phyloP scores from a whole-genome alignment of 805 yeast species.

The Hanseniaspora singularis region DNA sequence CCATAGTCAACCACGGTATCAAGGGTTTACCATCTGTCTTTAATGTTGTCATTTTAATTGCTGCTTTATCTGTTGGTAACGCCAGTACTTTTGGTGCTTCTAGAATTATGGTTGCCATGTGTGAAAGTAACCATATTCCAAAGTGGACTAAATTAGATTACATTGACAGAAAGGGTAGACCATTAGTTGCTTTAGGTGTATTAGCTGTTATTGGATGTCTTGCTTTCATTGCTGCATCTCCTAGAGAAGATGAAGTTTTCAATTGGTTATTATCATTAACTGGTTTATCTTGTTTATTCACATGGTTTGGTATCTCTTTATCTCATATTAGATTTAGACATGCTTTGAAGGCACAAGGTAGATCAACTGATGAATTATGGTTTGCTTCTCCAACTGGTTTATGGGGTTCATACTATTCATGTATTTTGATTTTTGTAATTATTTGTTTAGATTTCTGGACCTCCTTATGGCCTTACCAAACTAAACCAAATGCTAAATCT shows the following conservation, averaged over 20 bases:
- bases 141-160: conserved; percentile 44
- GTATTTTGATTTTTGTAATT: conserved; percentile 44
- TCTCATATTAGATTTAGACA: conserved; percentile 53
- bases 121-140: conserved; percentile 47
- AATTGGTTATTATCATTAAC: conserved; percentile 53
- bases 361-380: conserved; percentile 52
- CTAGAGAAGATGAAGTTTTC: conserved; percentile 43
- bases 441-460: conserved; percentile 72
- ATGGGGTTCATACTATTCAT: conserved; percentile 55
- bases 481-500: conserved; percentile 29
- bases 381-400: conserved; percentile 59
- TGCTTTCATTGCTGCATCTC: conserved; percentile 46
- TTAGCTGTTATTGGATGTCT: conserved; percentile 44
- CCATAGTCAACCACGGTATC: conserved; percentile 52
- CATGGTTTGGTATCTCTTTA: conserved; percentile 51
- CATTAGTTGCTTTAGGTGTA: conserved; percentile 43
- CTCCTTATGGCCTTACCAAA: conserved; percentile 58
- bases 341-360: conserved; percentile 54
- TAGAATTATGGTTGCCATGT: conserved; percentile 51
- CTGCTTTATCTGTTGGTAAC: conserved; percentile 61
- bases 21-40: conserved; percentile 51
- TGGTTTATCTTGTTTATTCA: conserved; percentile 49
- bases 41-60: conserved; percentile 55
- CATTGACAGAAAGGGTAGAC: conserved; percentile 58
- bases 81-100: conserved; percentile 59